phyloP scores from a whole-genome alignment of 352 stramenopile species.

The Globisporangium okanoganense region DNA sequence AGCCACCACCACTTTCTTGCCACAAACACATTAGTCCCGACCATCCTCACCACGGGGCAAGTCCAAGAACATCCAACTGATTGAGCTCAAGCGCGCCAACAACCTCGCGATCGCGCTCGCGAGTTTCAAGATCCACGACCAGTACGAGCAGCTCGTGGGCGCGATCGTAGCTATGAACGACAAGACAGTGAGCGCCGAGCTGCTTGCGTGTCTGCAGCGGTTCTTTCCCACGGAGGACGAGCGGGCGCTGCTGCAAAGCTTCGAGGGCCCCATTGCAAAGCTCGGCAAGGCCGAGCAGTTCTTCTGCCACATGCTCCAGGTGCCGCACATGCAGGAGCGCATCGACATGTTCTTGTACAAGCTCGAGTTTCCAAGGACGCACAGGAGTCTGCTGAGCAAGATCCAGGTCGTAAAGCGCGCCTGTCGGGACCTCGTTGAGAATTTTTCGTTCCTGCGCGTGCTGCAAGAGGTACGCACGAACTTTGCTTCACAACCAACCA shows the following conservation, averaged over 20 bases:
- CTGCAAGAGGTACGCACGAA: constrained; percentile 34
- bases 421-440: constrained; percentile 64
- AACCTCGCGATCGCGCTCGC: constrained; percentile 69
- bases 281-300: constrained; percentile 76
- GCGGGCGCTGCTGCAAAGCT: constrained; percentile 35
- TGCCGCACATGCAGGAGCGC: constrained; percentile 47
- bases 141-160: constrained; percentile 59
- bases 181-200: constrained; percentile 43
- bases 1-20: background rate
- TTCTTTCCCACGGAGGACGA: constrained; percentile 78
- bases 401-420: constrained; percentile 60
- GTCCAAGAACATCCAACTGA: constrained; percentile 69
- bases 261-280: constrained; percentile 32
- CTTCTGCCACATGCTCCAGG: constrained; percentile 57
- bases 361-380: constrained; percentile 50
- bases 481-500: background rate
- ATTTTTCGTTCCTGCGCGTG: constrained; percentile 55
- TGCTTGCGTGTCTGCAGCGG: constrained; percentile 66
- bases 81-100: constrained; percentile 78
- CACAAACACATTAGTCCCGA: constrained; percentile 29
- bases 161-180: constrained; percentile 64
- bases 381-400: constrained; percentile 34
- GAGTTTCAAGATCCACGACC: constrained; percentile 74
- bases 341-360: constrained; percentile 82
- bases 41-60: constrained; percentile 67